A percentile compares a stretch with the other conserved stretches of the same genome.
phyloP scores from a whole-genome alignment of 441 rosid genomes.

The Raphanus hybrid region DNA sequence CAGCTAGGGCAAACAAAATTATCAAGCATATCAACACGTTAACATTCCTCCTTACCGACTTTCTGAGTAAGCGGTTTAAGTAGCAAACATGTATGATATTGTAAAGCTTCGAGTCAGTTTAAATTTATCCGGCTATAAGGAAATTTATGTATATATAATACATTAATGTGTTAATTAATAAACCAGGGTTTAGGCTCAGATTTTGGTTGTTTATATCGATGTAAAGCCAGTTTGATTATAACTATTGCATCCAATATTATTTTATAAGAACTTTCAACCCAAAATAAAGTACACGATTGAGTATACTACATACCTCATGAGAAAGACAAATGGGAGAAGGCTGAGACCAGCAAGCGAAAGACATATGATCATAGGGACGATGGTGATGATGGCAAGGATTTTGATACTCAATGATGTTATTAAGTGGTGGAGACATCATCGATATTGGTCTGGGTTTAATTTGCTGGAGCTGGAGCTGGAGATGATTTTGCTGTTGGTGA shows the following conservation, averaged over 20 bases:
- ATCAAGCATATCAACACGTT: neutral
- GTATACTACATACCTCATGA: conserved; percentile 37
- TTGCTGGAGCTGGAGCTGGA: conserved; percentile 21
- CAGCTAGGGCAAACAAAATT: neutral
- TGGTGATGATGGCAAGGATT: conserved; percentile 1
- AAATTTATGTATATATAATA: neutral
- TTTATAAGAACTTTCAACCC: neutral
- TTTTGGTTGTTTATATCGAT: neutral
- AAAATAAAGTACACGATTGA: neutral
- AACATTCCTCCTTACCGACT: neutral
- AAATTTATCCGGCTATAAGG: neutral
- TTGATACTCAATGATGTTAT: conserved; percentile 40
- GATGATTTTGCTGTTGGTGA: conserved; percentile 58
- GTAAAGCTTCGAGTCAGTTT: neutral
- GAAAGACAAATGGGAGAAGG: conserved; percentile 35
- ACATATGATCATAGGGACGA: conserved; percentile 42
- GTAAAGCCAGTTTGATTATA: neutral
- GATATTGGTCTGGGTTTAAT: conserved; percentile 14
- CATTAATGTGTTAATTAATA: neutral
- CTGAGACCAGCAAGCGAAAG: conserved; percentile 39
- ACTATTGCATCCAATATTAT: neutral
- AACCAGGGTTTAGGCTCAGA: neutral
- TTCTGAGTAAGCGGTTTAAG: neutral
- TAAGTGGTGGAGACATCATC: conserved; percentile 14
- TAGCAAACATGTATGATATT: neutral